Evolutionary conservation across 495 filamentous ascomycete genomes (phyloP), one percentile per base, ranked within the genome.

Genomic region (Xylaria intraflava): DNA sequence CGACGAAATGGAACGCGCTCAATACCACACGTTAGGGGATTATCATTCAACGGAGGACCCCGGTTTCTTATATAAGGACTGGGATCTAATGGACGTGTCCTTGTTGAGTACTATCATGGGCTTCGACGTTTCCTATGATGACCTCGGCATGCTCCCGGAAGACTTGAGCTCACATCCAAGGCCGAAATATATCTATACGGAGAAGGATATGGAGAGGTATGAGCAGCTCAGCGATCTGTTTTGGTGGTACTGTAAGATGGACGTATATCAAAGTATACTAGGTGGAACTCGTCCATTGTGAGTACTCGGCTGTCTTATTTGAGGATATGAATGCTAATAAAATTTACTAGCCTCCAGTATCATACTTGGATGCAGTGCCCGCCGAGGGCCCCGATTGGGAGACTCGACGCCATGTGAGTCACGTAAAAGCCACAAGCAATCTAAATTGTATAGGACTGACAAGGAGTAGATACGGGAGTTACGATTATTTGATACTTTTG

Each of bases 221-320:
- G 83, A 89, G 64, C 80, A 87, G 33, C 79, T 94, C 48, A 81
- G 85, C 49, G 93, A 98, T 69, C 73, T 98, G 26, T 95, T 87
- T 71, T 98, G 93, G 93, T 97, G 89, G 90, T 98, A 86, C 69
- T 83, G 78, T 49, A 94, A 95, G 70, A 91, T 95, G 69, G 93
- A 98, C 69, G 80, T 85, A 6, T 88, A 90, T 60, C 92, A 96
- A 66, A 90, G 89, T 62, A 78, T 96, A 52, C 71, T 98, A 31
- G 92, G 93, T 60, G 93, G 88, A 2, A 88, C 90, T 54, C 75
- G 78, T 45, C 76, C 91, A 27, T 83, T 95, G 91, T 96, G 71
- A 78, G 90, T 78, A 33, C 23, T 33, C 39, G 9, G 41, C 36
- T 33, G 24, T 40, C 35, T 49, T 30, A 17, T 23, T 36, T 17